Conservation (phyloP, 176 grass and related monocot species). For the Elaeis guineensis region DNA sequence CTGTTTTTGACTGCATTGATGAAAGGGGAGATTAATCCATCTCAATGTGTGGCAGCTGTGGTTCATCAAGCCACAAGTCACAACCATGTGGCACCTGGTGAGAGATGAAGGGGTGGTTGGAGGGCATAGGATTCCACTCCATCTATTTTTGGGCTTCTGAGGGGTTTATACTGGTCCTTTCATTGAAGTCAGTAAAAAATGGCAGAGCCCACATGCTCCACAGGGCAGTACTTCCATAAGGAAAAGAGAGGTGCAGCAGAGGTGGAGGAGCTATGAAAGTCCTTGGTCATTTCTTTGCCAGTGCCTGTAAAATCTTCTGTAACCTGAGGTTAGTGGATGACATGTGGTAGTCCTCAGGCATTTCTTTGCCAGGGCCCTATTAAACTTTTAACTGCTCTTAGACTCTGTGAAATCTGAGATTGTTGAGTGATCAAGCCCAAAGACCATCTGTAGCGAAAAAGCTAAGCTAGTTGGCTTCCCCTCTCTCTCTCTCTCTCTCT, state of each 20-base stretch:
- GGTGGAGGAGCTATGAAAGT: slow-evolving; percentile 11
- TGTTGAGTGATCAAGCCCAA: neutral
- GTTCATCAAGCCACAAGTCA: too few relatives aligned
- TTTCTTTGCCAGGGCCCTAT: slow-evolving; percentile 8
- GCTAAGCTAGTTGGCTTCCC: neutral
- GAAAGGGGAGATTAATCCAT: slow-evolving; percentile 27
- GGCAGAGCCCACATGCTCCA: slow-evolving; percentile 27
- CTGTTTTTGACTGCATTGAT: slow-evolving; percentile 67
- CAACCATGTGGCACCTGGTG: too few relatives aligned
- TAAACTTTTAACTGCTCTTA: slow-evolving; percentile 21
- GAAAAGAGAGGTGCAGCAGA: slow-evolving; percentile 25
- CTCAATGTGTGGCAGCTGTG: too few relatives aligned
- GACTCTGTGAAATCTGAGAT: slow-evolving; percentile 3
- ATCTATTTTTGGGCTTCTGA: too few relatives aligned
- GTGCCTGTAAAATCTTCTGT: too few relatives aligned
- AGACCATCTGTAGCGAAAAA: slow-evolving; percentile 16
- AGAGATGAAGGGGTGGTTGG: too few relatives aligned
- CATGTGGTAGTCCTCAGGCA: too few relatives aligned
- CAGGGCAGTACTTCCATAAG: neutral
- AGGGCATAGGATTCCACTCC: too few relatives aligned
- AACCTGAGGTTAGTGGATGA: too few relatives aligned
- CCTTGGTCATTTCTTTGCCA: slow-evolving; percentile 21
- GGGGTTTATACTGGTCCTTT: too few relatives aligned
- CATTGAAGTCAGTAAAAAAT: too few relatives aligned
- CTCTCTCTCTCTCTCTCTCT: too few relatives aligned